Base-by-base conservation (phyloP, 2,329 filamentous ascomycete species). In the Atkinsonella texensis region DNA sequence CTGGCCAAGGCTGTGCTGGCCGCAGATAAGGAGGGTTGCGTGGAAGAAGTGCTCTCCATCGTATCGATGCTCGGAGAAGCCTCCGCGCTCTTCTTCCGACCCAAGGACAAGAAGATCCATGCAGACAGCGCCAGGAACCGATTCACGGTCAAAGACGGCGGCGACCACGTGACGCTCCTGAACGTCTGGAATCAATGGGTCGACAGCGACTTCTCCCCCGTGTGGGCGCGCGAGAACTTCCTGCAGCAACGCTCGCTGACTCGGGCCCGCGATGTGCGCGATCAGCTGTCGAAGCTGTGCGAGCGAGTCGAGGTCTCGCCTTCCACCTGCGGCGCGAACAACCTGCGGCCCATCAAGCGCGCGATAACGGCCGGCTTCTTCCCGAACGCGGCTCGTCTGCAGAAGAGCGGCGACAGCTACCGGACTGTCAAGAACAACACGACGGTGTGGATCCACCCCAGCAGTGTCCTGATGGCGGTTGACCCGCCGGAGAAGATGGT, bases 151-250 rank as follows among this genome's bases (percentile, higher is more conserved):
- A 88, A 89, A 60, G 89, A 94, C 55, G 90, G 90, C 38, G 93
- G 93, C 42, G 93, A 98, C 64, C 87, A 95, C 60, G 65, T 93
- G 5, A 89, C 88, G 0, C 78, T 95, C 1, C 80, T 97, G 46
- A 95, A 95, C 62, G 85, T 98, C 59, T 98, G 85, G 83, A 91
- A 93, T 60, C 87, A 95, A 65, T 98, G 89, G 86, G 87, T 90
- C 1, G 91, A 97, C 63, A 84, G 81, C 47, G 91, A 95, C 67
- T 98, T 89, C 69, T 87, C 81, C 48, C 83, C 81, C 50, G 81
- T 94, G 45, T 98, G 90, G 90, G 75, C 87, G 0, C 83, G 84
- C 47, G 91, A 97, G 69, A 96, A 97, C 65, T 98, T 95, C 66
- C 65, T 98, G 10, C 90, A 97, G 64, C 89, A 95, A 65, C 82